Evolutionary conservation across 2,329 filamentous ascomycete genomes (phyloP).

Genomic region (Nemania abortiva): DNA sequence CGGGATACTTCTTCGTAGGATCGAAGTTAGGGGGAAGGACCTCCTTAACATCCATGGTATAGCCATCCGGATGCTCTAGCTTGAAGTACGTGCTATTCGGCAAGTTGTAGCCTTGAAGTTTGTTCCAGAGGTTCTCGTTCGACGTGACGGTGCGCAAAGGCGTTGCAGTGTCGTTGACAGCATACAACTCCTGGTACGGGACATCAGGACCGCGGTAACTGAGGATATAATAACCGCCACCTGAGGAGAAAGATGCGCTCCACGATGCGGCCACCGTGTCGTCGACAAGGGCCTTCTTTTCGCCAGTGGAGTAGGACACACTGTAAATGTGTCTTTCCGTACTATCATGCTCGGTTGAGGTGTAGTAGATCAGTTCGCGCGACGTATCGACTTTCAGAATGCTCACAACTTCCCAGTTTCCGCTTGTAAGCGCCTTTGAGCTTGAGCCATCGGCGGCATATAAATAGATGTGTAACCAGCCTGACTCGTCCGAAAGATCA

Average conservation of each 20-base stretch:
- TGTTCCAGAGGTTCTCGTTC: conserved; percentile 68
- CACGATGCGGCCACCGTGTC: conserved; percentile 69
- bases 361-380: conserved; percentile 71
- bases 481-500: conserved; percentile 74
- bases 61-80: conserved; percentile 71
- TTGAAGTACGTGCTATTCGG: conserved; percentile 75
- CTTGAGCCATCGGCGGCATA: conserved; percentile 68
- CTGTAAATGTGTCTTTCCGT: conserved; percentile 77
- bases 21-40: conserved; percentile 74
- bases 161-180: conserved; percentile 62
- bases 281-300: conserved; percentile 71
- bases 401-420: conserved; percentile 73
- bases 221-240: conserved; percentile 73
- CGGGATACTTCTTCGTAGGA: conserved; percentile 71
- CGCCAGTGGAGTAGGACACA: conserved; percentile 67
- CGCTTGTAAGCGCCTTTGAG: conserved; percentile 69
- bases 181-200: conserved; percentile 76
- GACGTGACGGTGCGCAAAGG: conserved; percentile 70
- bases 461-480: conserved; percentile 75
- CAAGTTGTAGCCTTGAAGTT: conserved; percentile 70
- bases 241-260: conserved; percentile 73
- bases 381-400: conserved; percentile 70
- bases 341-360: conserved; percentile 73
- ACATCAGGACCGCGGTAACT: conserved; percentile 74
- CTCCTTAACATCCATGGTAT: conserved; percentile 73